A percentile compares a stretch with the other conserved stretches of the same genome.
Conservation (phyloP, 371 early-diverging fungal species). For the Sporodiniella umbellata region DNA sequence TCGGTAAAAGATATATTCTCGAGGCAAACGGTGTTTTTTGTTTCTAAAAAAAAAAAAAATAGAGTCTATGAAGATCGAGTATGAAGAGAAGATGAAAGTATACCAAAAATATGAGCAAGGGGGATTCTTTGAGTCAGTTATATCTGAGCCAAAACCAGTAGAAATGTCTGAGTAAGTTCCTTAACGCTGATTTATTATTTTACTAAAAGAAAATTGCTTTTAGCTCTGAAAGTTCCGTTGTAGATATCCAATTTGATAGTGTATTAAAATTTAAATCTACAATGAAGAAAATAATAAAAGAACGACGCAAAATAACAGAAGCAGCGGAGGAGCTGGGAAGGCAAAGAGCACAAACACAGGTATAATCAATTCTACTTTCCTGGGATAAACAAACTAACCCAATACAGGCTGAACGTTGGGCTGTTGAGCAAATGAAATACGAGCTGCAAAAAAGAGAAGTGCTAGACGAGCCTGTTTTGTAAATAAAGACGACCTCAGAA, state of each 20-base stretch:
- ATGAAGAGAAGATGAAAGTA: constrained; percentile 28
- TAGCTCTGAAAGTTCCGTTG: constrained; percentile 29
- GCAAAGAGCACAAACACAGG: constrained; percentile 28
- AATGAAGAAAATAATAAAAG: constrained; percentile 15
- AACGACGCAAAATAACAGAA: constrained; percentile 29
- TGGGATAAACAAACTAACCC: neutral
- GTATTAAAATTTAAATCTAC: constrained; percentile 9
- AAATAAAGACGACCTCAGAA: too few relatives aligned
- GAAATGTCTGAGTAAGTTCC: constrained; percentile 30
- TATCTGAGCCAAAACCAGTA: constrained; percentile 8
- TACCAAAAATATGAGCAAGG: constrained; percentile 37
- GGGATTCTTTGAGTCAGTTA: constrained; percentile 37
- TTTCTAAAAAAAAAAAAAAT: neutral
- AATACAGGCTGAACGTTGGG: constrained; percentile 36
- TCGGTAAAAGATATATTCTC: constrained; percentile 7
- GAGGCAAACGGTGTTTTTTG: neutral
- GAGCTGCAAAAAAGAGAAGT: constrained; percentile 22
- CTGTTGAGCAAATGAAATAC: constrained; percentile 34
- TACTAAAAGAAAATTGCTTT: too few relatives aligned
- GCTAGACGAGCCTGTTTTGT: constrained; percentile 7
- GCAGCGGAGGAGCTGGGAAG: constrained; percentile 36
- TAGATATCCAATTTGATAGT: constrained; percentile 12
- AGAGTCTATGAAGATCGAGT: constrained; percentile 18
- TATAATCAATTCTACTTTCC: constrained; percentile 3
- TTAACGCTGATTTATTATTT: neutral